Base-by-base conservation (phyloP, 2,329 filamentous ascomycete genomes). In the Cytospora chrysosperma region DNA sequence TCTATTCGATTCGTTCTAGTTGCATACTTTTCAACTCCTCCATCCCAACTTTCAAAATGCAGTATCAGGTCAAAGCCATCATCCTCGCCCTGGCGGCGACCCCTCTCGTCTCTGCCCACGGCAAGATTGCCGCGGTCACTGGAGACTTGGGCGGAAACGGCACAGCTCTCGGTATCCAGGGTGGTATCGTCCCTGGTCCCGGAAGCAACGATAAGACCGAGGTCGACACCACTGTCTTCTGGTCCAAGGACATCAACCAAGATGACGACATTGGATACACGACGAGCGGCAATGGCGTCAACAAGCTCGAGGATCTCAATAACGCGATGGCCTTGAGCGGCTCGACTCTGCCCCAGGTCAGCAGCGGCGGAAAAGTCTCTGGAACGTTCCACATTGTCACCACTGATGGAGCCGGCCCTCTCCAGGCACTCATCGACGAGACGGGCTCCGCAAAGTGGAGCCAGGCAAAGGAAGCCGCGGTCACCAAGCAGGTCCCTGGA, bases 141-240 rank as follows among this genome's bases (percentile, higher is more conserved):
- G 75, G 75, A 56, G 72, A 77, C 63, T 67, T 69, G 5, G 76
- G 75, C 50, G 76, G 76, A 62, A 78, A 78, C 67, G 72, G 71
- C 28, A 78, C 76, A 37, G 75, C 74, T 32, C 70, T 78, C 27
- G 75, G 73, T 40, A 78, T 78, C 59, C 69, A 72, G 66, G 75
- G 76, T 37, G 75, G 65, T 54, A 65, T 74, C 56, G 69, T 75
- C 50, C 71, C 74, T 19, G 71, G 72, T 26, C n/a, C 58, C 1
- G 30, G 63, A 53, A 54, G 43, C 21, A 65, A 67, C 63, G 58
- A 63, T 53, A 58, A 26, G n/a, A 80, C 78, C 1, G 78, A 81
- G 67, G 69, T 76, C 37, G 79, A 81, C 69, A 80, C 79, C 32
- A 81, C 78, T 43, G 74, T 81, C 67, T 81, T 81, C 73, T 59